Conservation (phyloP, 2,329 filamentous ascomycete species). For the Alternaria incomplexa region DNA sequence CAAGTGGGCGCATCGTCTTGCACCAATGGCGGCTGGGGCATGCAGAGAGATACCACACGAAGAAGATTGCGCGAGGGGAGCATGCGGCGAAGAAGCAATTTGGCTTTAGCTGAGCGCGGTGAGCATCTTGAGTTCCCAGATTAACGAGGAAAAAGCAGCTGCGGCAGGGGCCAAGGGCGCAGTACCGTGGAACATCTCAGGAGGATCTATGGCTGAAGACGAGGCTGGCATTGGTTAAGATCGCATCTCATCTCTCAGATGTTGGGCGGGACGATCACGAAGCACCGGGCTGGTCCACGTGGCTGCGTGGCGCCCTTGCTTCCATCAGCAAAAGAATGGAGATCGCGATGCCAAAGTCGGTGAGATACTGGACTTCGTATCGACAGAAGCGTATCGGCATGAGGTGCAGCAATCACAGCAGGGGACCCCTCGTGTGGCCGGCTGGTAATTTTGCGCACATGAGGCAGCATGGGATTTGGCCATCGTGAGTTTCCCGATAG, state of each 20-base stretch:
- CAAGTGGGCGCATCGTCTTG: background rate
- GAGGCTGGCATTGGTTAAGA: slow-evolving; percentile 2
- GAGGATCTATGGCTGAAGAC: background rate
- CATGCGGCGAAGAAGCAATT: slow-evolving; percentile 1
- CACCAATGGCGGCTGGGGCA: background rate
- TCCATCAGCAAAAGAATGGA: background rate
- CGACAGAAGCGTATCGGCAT: background rate
- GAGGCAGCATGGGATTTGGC: background rate
- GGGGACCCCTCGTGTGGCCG: background rate
- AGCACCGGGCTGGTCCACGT: slow-evolving; percentile 3
- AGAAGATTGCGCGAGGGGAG: background rate
- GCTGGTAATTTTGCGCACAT: background rate
- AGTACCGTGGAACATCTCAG: slow-evolving; percentile 3
- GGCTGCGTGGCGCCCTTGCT: slow-evolving; percentile 1
- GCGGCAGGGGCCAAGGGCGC: background rate
- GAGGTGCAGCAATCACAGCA: background rate
- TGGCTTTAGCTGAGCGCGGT: background rate
- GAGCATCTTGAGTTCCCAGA: background rate
- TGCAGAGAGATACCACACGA: background rate
- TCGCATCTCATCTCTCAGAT: slow-evolving; percentile 1
- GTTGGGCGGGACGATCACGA: slow-evolving; percentile 2
- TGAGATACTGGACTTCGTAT: background rate
- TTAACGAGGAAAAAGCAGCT: slow-evolving; percentile 2
- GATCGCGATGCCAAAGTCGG: background rate
- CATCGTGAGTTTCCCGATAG: slow-evolving; percentile 5